phyloP scores from a whole-genome alignment of 2,329 filamentous ascomycete species.

The Dothideomycetes sp. region DNA sequence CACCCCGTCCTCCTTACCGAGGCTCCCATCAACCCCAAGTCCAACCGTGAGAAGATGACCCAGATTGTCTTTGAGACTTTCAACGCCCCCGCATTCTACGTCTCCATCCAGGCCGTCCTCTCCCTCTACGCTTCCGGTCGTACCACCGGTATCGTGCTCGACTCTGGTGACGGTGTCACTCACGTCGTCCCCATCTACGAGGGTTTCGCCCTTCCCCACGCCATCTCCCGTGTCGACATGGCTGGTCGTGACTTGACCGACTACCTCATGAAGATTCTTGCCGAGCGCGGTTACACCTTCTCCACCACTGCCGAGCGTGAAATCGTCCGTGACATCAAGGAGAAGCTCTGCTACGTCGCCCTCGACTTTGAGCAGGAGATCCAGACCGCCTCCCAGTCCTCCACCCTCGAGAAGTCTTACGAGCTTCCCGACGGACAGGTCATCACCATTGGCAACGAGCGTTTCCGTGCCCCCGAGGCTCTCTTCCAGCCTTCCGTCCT shows the following conservation, averaged over 20 bases:
- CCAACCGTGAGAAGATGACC: conserved; percentile 99
- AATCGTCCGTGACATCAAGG: conserved; percentile 99
- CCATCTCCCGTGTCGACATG: conserved; percentile 99
- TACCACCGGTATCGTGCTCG: conserved; percentile 99
- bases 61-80: conserved; percentile 99
- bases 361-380: conserved; percentile 99
- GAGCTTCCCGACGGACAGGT: conserved; percentile 99
- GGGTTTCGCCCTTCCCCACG: conserved; percentile 99
- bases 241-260: conserved; percentile 99
- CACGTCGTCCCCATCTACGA: conserved; percentile 99
- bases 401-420: conserved; percentile 98
- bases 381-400: conserved; percentile 98
- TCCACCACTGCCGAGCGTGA: conserved; percentile 99
- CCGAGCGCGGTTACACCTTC: conserved; percentile 99
- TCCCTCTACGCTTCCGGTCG: conserved; percentile 99
- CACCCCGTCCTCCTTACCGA: conserved; percentile 98
- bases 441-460: conserved; percentile 99
- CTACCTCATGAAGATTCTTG: conserved; percentile 99
- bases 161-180: conserved; percentile 99
- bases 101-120: conserved; percentile 98
- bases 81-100: conserved; percentile 99
- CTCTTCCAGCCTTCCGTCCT: conserved; percentile 98
- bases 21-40: conserved; percentile 99
- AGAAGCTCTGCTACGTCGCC: conserved; percentile 99
- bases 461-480: conserved; percentile 98